Evolutionary conservation across 768 basidiomycete genomes (phyloP), one percentile per base, ranked within the genome.

Genomic region (Serendipita sp.): DNA sequence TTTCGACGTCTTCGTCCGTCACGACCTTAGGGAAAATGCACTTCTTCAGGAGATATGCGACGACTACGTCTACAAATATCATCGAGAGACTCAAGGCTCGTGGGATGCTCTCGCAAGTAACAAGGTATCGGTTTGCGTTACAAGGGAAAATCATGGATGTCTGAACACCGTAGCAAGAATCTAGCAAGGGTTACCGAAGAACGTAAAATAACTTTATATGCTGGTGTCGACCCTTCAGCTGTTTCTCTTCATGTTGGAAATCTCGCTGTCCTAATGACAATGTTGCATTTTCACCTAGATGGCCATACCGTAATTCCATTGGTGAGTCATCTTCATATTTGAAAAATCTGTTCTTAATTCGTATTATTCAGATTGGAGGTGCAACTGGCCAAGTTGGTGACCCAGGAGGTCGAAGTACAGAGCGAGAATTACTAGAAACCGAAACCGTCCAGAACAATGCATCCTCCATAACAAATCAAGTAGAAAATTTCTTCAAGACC

Each of bases 371-470:
- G 95, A 88, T 97, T 72, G 95, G 96, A 36, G 93, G 92, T 0
- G 94, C 92, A 6, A 98, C 95, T 0, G 96, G 92, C 6, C 83
- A 87, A n/a, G 86, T 99, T 50, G 96, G 96, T 3, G 96, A 99
- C 71, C 96, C 96, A 5, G 95, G 94, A 3, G 95, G 96, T 1
- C 81, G 94, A 40, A 79, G 80, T 3, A 82, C 82, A 0, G 95
- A 96, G 73, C 84, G 96, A 23, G 80, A 84, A 63, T 78, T 83
- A 2, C 81, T 91, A 3, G 78, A 84, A 40, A 72, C 74, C 11
- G 73, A 79, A 8, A 78, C 82, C 62, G 81, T 93, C 2, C 77
- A 82, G 44, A 67, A 75, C 62, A 97, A 98, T 69, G 84, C 87
- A 46, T 64, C 69, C 11, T 76, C 77, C 16, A 82, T 99, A 63